Evolutionary conservation across 495 filamentous ascomycete genomes (phyloP), one percentile per base, ranked within the genome.

Genomic region (Penicillium canariense): DNA sequence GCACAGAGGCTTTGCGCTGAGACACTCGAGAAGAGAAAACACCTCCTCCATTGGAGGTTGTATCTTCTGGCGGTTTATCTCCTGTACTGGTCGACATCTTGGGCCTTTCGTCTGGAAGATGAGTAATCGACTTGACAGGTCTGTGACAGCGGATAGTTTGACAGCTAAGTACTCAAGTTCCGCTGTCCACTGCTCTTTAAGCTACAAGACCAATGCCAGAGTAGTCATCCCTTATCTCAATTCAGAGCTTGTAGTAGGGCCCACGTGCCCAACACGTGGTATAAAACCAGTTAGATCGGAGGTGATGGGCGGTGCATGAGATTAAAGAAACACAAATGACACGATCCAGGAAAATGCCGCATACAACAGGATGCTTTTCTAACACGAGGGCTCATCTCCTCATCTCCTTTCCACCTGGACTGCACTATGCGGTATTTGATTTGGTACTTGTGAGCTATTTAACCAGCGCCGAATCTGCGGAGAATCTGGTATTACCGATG

Each of bases 291-390:
- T 35, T 14, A 14, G 2, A 35, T 22, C 12, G 28, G 18, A 18
- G 1, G 45, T 18, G 10, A 22, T 17, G 20, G 5, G 0, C n/a
- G 20, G 15, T 18, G 22, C 5, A 27, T 10, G 17, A 35, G 50
- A 52, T 52, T 52, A 52, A 18, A 28, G 50, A 45, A 45, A 34
- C 12, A 0, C 5, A 30, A 32, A 35, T 45, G 26, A 52, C 17
- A 52, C 35, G 50, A 52, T 34, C 38, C 5, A 36, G 27, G 27
- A 27, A 52, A 52, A 44, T 52, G n/a, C 40, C 50, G 39, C 50
- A 52, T 52, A 43, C 12, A 45, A 4, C 18, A 8, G 22, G 20
- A 52, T 25, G 9, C 9, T 28, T 12, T 34, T 18, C 11, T 10
- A 8, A 31, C 15, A 42, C 25, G 25, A 25, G 5, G 1, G 43